These are phyloP conservation scores for Cubamyces lactineus DNA, from an alignment of 768 basidiomycete species.

Conservation along the genomic window DNA sequence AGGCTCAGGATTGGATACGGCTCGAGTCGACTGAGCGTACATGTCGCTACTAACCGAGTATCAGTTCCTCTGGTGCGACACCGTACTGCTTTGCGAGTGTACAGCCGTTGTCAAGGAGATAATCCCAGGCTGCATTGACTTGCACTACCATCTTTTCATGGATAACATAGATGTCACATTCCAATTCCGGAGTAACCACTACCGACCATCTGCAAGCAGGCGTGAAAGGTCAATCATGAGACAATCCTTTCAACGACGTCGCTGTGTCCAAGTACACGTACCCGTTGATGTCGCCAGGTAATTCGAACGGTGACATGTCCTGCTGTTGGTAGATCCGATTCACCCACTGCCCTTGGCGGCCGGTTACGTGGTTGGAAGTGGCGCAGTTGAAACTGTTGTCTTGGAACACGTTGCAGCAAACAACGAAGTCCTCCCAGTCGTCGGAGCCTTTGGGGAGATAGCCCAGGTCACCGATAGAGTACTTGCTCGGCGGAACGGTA, in stretches of 20 bases:
- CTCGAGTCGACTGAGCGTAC: not conserved
- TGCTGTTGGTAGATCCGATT: slow-evolving; percentile 34
- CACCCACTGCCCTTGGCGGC: slow-evolving; percentile 45
- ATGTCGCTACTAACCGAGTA: too few species aligned
- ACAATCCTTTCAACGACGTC: too few species aligned
- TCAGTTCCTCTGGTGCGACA: slow-evolving; percentile 46
- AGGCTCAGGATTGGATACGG: not conserved
- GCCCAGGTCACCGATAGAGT: slow-evolving; percentile 48
- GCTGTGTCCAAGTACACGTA: slow-evolving; percentile 19
- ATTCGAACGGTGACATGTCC: slow-evolving; percentile 39
- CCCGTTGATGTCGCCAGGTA: slow-evolving; percentile 40
- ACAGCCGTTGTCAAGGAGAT: slow-evolving; percentile 39
- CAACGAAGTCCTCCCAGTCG: slow-evolving; percentile 43
- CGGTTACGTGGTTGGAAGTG: slow-evolving; percentile 31
- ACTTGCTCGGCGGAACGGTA: slow-evolving; percentile 45
- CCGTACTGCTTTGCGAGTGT: slow-evolving; percentile 36
- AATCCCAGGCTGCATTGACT: slow-evolving; percentile 44
- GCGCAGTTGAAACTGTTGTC: slow-evolving; percentile 34
- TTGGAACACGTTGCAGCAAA: slow-evolving; percentile 43
- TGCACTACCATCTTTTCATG: slow-evolving; percentile 37
- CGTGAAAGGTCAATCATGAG: not conserved
- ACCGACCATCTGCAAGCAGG: slow-evolving; percentile 46
- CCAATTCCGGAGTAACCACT: slow-evolving; percentile 40
- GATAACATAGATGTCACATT: slow-evolving; percentile 43
- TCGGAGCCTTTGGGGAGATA: slow-evolving; percentile 40